These are phyloP conservation scores for Neckera pumila DNA, from an alignment of 225 moss, liverwort and hornwort species.

Conservation along the genomic window DNA sequence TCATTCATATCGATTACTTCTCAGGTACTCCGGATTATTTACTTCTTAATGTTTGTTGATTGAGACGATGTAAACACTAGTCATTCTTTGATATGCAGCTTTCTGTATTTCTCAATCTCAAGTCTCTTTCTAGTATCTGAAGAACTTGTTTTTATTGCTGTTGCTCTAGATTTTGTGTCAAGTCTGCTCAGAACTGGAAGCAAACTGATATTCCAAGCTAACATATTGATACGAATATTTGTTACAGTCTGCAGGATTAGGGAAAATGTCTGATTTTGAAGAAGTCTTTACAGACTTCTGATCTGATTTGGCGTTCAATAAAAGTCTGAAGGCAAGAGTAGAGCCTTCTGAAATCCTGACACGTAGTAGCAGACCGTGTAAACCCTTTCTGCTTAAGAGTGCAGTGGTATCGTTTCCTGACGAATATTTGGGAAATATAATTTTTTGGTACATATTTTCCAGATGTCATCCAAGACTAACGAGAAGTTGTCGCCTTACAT, in stretches of 20 bases:
- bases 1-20: constrained; percentile 49
- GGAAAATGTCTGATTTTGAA: constrained; percentile 50
- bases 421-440: background rate
- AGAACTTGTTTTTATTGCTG: background rate
- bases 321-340: background rate
- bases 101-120: background rate
- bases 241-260: constrained; percentile 18
- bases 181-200: background rate
- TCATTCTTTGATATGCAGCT: background rate
- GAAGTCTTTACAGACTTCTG: constrained; percentile 33
- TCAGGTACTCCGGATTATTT: constrained; percentile 9
- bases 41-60: background rate
- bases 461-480: background rate
- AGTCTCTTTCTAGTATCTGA: background rate
- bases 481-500: background rate
- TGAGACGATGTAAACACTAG: background rate
- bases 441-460: constrained; percentile 15
- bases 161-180: too few relatives aligned
- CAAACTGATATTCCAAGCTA: background rate
- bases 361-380: background rate
- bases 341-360: background rate
- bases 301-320: constrained; percentile 13
- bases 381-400: background rate
- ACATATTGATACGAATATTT: background rate
- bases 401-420: background rate